Evolutionary conservation across 352 stramenopile genomes (phyloP), one percentile per base, ranked within the genome.

Genomic region (Phytophthora citricola): DNA sequence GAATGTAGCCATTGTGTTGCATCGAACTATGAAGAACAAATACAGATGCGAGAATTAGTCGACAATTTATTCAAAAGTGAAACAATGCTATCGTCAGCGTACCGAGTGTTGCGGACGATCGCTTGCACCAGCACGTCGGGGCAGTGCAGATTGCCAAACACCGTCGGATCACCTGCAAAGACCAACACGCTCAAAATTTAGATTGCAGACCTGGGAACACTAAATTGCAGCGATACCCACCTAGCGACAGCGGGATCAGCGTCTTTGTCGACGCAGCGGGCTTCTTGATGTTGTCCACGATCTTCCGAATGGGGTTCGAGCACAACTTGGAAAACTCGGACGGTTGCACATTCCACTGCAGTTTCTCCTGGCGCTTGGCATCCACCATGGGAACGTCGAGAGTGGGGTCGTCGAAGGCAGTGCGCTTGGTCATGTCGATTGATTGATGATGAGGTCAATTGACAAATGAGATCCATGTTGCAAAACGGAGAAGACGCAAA

Each of bases 281-380:
- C 40, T 92, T 95, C 76, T 98, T 92, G 75, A 99, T 97, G 64
- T 91, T 93, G 82, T 98, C 94, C 15, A 99, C 92, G 64, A 98
- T 98, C 45, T 95, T 93, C 36, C 95, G 87, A 64, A 99, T 98
- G 9, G 94, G 95, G 79, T 99, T 99, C 22, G 79, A 59, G 51
- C 75, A 89, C 24, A 82, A 68, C 54, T 76, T 78, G n/a, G 84
- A 87, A 41, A 92, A 86, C 43, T 89, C 78, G 53, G 84, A 92
- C 52, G 84, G 70, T 60, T 78, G 73, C 40, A 92, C 79, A 45
- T 87, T 83, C 83, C 83, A 92, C 36, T 85, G 67, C 15, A 76
- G 71, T 41, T 85, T 89, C 47, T 69, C 50, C 58, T 83, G 68
- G 26, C 58, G 74, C 41, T 76, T 60, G 29, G 66, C 36, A 5